Evolutionary conservation across 2,329 filamentous ascomycete species (phyloP), one percentile per base, ranked within the genome.

Genomic region (Colletotrichum abscissum): DNA sequence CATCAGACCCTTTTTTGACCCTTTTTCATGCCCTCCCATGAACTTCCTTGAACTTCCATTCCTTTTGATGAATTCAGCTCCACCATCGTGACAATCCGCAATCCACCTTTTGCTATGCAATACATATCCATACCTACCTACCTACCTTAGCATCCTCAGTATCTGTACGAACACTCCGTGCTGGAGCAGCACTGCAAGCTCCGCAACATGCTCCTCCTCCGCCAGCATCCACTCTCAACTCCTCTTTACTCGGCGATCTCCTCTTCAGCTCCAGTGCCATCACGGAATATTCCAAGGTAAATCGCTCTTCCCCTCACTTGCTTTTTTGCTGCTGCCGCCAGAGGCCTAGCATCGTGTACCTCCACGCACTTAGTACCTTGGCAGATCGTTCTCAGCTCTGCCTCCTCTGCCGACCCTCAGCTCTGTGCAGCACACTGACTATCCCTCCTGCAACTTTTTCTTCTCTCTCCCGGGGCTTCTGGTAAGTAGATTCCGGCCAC

Each of bases 1-100:
- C n/a, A 46, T 56, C 63, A 69, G 69, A 58, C 69, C 69, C 52
- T 69, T 64, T 69, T 42, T 42, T 42, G 42, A 22, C 42, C 42
- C 42, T 49, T 49, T 49, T 22, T 49, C 42, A 22, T 49, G 42
- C 42, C 42, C 42, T 49, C 42, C 42, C 42, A 49, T 49, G 42
- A 8, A 49, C 42, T 49, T 49, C 42, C 42, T 49, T 49, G 42
- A 19, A 49, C 42, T 49, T 49, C 42, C 42, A 49, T 49, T 49
- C 19, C 42, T 52, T 12, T 42, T 28, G 6, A 55, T 52, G 16
- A 22, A 65, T 54, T 4, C n/a, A 35, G 57, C 56, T 33, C 64
- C 69, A 71, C 69, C 54, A 28, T n/a, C 46, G 9, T 63, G 59
- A 63, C 38, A 26, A 49, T 63, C 19, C 24, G 46, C 19, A 63